Evolutionary conservation across 2,329 filamentous ascomycete genomes (phyloP).

Genomic region (Alternaria metachromatica): DNA sequence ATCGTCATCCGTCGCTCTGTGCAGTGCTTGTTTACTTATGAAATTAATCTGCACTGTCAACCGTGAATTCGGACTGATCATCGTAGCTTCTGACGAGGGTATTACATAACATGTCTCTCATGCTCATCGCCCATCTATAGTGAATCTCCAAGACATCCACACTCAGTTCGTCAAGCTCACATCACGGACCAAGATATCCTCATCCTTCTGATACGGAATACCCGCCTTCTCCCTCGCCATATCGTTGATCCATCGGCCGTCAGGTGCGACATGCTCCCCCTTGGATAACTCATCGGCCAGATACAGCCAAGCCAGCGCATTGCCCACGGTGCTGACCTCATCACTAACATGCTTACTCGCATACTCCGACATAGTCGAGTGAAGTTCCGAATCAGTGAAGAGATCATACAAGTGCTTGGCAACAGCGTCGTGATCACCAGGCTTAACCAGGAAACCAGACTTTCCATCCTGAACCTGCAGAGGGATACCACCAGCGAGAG

Average conservation of each 20-base stretch:
- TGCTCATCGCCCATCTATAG: not conserved
- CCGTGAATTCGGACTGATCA: not conserved
- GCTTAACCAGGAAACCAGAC: conserved; percentile 76
- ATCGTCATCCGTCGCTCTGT: no score
- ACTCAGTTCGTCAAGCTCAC: conserved; percentile 9
- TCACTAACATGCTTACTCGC: conserved; percentile 74
- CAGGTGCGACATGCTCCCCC: conserved; percentile 63
- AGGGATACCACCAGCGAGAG: conserved; percentile 78
- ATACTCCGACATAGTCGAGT: conserved; percentile 70
- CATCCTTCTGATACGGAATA: conserved; percentile 62
- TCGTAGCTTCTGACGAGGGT: not conserved
- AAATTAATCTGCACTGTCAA: not conserved
- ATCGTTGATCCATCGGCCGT: conserved; percentile 75
- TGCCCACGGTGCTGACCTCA: conserved; percentile 82
- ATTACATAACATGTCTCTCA: not conserved
- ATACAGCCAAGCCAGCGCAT: conserved; percentile 78
- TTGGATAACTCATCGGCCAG: conserved; percentile 72
- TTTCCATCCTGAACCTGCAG: conserved; percentile 75
- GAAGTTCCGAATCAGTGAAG: conserved; percentile 69
- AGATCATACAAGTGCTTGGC: conserved; percentile 71
- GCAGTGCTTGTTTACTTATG: no score
- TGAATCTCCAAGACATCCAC: not conserved
- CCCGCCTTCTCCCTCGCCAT: conserved; percentile 72
- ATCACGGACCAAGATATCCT: conserved; percentile 65
- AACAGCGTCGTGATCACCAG: conserved; percentile 73